Evolutionary conservation across 1,284 basidiomycete species (phyloP).

Genomic region (Schizophyllum amplum): DNA sequence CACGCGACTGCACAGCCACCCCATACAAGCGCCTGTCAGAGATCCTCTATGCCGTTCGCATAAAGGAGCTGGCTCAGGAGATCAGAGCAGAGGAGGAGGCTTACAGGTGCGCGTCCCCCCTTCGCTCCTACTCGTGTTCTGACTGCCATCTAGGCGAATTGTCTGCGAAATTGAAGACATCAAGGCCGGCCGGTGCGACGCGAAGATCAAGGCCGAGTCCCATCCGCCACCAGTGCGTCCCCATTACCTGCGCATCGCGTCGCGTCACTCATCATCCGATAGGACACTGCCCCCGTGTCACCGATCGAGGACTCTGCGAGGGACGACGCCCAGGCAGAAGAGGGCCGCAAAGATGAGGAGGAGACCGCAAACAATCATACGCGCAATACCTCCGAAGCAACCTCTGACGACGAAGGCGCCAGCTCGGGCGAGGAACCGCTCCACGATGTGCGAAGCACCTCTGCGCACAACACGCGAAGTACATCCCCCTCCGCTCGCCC

Average conservation of each 20-base stretch:
- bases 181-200: neutral
- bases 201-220: too few relatives aligned
- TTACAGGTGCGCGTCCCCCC: conserved; percentile 54
- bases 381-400: neutral
- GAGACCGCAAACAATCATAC: conserved; percentile 19
- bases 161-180: neutral
- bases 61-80: conserved; percentile 59
- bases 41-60: conserved; percentile 60
- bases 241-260: too few relatives aligned
- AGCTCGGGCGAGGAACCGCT: conserved; percentile 24
- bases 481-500: too few relatives aligned
- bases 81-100: conserved; percentile 66
- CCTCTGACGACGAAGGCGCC: conserved; percentile 15
- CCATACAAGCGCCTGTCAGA: conserved; percentile 63
- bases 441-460: conserved; percentile 24
- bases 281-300: too few relatives aligned
- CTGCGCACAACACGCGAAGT: neutral
- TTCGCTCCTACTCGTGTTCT: neutral
- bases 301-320: too few relatives aligned
- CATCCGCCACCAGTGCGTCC: too few relatives aligned
- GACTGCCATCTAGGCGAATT: neutral
- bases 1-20: conserved; percentile 23
- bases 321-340: neutral
- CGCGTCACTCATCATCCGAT: too few relatives aligned
- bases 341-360: conserved; percentile 5